Percentiles rank a stretch among this genome's conserved stretches.
These are phyloP conservation scores for Uncinocarpus reesii DNA, from an alignment of 2,329 filamentous ascomycete genomes.

Conservation along the genomic window DNA sequence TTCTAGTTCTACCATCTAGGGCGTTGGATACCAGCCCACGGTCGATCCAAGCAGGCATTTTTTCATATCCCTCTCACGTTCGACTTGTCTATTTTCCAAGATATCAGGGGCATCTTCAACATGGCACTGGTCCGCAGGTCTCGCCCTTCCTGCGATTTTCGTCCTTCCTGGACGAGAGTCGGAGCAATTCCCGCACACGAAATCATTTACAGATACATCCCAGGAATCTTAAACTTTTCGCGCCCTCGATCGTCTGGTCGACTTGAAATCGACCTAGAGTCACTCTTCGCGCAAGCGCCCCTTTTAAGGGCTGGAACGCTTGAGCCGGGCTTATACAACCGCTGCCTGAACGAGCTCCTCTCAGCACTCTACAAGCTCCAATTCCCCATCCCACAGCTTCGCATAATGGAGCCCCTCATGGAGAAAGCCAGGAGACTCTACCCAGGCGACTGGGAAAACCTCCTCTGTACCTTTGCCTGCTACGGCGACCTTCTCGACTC, in stretches of 20 bases:
- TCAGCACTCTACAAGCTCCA: not conserved
- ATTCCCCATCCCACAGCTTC: not conserved
- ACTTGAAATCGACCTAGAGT: not conserved
- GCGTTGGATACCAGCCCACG: too few relatives aligned
- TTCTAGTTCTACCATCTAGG: too few relatives aligned
- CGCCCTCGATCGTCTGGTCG: not conserved
- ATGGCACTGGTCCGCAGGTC: not conserved
- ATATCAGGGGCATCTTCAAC: too few relatives aligned
- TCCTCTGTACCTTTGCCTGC: conserved; percentile 6
- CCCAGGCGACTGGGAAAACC: not conserved
- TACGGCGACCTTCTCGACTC: conserved; percentile 6
- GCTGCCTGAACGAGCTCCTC: not conserved
- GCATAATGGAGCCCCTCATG: conserved; percentile 1
- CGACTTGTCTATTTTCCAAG: too few relatives aligned
- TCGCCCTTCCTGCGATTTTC: not conserved
- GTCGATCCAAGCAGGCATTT: too few relatives aligned
- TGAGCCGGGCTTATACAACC: not conserved
- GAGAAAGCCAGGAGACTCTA: not conserved
- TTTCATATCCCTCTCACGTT: too few relatives aligned
- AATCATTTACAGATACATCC: not conserved
- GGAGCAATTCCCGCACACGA: not conserved
- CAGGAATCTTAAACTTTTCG: not conserved
- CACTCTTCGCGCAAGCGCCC: not conserved
- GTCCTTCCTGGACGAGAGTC: not conserved
- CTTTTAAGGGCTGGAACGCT: not conserved